These are phyloP conservation scores for Geotrichum australiense DNA, from an alignment of 1,139 yeast genomes.

Conservation along the genomic window DNA sequence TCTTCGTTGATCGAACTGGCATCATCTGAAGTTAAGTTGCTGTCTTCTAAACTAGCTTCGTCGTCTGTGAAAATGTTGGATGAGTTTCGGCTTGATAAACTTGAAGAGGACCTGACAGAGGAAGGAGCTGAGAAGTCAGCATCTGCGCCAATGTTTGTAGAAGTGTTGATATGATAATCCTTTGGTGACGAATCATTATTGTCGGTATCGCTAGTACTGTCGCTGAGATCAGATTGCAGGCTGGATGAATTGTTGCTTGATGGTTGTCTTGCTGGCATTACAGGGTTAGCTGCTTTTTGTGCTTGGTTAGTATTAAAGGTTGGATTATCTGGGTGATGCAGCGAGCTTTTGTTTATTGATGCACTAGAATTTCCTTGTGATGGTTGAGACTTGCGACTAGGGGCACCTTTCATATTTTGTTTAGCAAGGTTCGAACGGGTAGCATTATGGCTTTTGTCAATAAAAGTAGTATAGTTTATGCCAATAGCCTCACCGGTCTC, in stretches of 20 bases:
- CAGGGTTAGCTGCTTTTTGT: not conserved
- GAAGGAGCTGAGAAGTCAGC: slow-evolving; percentile 10
- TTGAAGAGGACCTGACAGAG: slow-evolving; percentile 11
- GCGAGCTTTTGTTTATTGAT: slow-evolving; percentile 16
- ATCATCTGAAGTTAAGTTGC: slow-evolving; percentile 16
- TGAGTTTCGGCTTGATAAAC: slow-evolving; percentile 16
- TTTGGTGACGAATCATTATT: slow-evolving; percentile 1
- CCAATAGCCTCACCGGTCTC: slow-evolving; percentile 22
- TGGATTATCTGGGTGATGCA: slow-evolving; percentile 19
- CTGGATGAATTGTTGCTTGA: not conserved
- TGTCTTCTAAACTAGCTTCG: slow-evolving; percentile 14
- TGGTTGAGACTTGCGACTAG: not conserved
- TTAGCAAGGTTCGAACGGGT: slow-evolving; percentile 7
- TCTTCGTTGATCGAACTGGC: slow-evolving; percentile 8
- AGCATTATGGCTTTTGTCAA: slow-evolving; percentile 59
- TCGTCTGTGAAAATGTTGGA: slow-evolving; percentile 16
- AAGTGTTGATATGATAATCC: slow-evolving; percentile 1
- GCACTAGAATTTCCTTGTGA: slow-evolving; percentile 1
- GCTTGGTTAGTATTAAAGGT: slow-evolving; percentile 11
- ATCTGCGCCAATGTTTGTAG: slow-evolving; percentile 12
- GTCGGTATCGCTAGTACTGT: not conserved
- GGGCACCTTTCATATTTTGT: not conserved
- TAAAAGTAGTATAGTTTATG: slow-evolving; percentile 19
- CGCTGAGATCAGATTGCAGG: not conserved
- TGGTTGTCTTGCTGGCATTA: not conserved